These are phyloP conservation scores for Aspergillus alliaceus DNA, from an alignment of 2,329 filamentous ascomycete genomes.

Conservation along the genomic window DNA sequence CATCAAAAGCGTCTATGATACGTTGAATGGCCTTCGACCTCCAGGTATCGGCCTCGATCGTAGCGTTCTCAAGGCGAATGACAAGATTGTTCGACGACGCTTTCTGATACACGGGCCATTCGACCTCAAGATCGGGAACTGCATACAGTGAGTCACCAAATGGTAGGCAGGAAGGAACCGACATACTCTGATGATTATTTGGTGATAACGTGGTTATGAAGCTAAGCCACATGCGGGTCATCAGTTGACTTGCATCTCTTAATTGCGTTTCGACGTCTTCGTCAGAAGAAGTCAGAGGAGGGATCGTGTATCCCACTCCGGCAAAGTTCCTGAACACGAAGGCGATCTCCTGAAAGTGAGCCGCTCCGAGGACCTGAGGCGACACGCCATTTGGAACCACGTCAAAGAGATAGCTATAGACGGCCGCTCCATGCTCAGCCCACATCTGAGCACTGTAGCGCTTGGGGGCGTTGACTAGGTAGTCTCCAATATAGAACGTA, in stretches of 20 bases:
- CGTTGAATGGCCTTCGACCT: conserved; percentile 1
- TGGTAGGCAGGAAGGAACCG: background rate
- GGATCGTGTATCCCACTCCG: background rate
- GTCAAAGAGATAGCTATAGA: conserved; percentile 16
- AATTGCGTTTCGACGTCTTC: background rate
- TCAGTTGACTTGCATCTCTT: background rate
- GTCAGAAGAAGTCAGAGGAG: background rate
- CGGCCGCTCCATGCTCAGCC: conserved; percentile 3
- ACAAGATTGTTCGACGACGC: conserved; percentile 4
- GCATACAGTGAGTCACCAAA: background rate
- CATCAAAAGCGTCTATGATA: background rate
- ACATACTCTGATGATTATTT: background rate
- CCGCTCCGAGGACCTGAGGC: conserved; percentile 4
- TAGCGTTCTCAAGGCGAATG: conserved; percentile 4
- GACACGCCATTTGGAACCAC: conserved; percentile 5
- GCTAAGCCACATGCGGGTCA: conserved; percentile 14
- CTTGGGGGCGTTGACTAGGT: conserved; percentile 12
- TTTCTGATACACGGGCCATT: conserved; percentile 9
- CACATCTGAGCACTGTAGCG: conserved; percentile 10
- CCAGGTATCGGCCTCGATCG: conserved; percentile 6
- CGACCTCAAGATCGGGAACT: background rate
- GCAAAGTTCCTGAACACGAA: conserved; percentile 9
- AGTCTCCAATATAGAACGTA: conserved; percentile 12
- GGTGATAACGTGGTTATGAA: conserved; percentile 8
- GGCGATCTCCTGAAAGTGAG: conserved; percentile 10